Base-by-base conservation (phyloP, 2,329 filamentous ascomycete genomes). In the Aspergillus quadrilineatus region DNA sequence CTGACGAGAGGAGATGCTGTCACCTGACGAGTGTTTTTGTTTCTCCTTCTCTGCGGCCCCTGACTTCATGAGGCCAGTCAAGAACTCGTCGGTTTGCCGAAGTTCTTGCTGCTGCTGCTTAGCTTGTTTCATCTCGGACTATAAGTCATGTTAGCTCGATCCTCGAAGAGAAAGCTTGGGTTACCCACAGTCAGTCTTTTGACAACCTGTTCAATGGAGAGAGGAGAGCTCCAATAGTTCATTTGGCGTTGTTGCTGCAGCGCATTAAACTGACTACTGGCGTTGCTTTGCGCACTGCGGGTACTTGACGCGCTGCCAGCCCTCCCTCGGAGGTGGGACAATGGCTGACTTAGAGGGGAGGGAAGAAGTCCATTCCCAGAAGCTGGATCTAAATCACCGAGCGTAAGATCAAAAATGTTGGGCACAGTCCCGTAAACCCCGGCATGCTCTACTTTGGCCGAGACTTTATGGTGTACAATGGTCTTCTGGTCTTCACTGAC, bases 401-500 rank as follows among this genome's bases (percentile, higher is more conserved):
- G 96, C 67, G 89, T 96, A 77, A 97, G 86, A 69, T 96, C 92
- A 65, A 95, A 75, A 46, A 92, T 84, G 68, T 89, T 95, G 65
- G 84, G 89, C 9, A 87, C 83, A 5, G 65, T 65, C 44, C 83
- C 87, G 61, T 92, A 84, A 62, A 93, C 88, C 6, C 94, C 94
- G 39, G 94, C 92, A 76, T 97, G 91, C 73, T 99, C 94, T 55
- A 99, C 92, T 71, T 95, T 95, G 55, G 94, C 92, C 17, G 93
- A 92, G 47, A 99, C 94, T 71, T 99, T 99, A 78, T 97, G 94
- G 70, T 99, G 94, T 12, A 99, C 92, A 29, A 99, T 92, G 0
- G 92, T 97, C 77, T 96, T 97, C 73, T 97, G 93, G 71, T 99
- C 94, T 73, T 99, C 94, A 74, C 91, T 96, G 50, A 99, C 93